phyloP scores from a whole-genome alignment of 805 yeast species.

The Komagataella kurtzmanii region DNA sequence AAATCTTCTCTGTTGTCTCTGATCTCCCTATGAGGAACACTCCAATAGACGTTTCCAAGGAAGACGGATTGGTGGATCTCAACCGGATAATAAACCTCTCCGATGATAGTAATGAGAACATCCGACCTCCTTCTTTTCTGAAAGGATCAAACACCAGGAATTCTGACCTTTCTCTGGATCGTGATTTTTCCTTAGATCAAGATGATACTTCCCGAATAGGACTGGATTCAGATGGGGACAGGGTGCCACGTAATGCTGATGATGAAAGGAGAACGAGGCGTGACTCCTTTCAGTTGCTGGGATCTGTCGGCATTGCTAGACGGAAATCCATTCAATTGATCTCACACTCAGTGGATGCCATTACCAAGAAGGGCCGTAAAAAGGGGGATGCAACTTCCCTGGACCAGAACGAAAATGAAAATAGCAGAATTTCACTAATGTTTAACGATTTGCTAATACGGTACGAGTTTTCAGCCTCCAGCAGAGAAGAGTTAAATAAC shows the following conservation, averaged over 20 bases:
- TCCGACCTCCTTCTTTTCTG: background rate
- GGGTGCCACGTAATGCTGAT: background rate
- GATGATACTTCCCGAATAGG: background rate
- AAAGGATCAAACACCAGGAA: background rate
- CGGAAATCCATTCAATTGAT: background rate
- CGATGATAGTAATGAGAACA: background rate
- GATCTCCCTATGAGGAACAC: background rate
- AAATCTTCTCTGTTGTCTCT: background rate
- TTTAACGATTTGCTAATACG: conserved; percentile 60
- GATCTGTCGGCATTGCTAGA: background rate
- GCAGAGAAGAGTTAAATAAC: conserved; percentile 55
- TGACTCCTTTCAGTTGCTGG: background rate
- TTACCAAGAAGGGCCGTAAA: background rate
- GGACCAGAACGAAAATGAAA: background rate
- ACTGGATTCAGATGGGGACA: background rate
- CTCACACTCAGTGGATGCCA: background rate
- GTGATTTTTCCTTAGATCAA: background rate
- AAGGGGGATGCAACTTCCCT: background rate
- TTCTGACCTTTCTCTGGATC: background rate
- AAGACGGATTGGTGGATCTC: background rate
- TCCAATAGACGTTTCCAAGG: background rate
- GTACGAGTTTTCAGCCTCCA: conserved; percentile 58
- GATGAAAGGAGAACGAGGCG: background rate
- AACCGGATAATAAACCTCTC: background rate
- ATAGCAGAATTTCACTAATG: conserved; percentile 34